Conservation (phyloP, 345 rosid genomes). For the Nephelium lappaceum region DNA sequence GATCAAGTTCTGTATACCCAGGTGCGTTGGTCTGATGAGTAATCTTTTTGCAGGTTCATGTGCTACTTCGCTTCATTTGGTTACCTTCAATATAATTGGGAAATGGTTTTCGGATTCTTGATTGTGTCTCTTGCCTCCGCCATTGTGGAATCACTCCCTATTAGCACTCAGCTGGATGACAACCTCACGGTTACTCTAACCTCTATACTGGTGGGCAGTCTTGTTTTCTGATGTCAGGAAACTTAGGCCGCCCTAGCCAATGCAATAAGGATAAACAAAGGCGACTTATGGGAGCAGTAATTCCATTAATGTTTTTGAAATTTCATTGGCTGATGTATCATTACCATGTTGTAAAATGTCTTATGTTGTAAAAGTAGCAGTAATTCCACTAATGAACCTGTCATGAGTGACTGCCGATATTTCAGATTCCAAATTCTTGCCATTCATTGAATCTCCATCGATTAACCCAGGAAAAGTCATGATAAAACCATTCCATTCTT, state of each 20-base stretch:
- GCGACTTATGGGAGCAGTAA: background rate
- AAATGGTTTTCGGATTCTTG: conserved; percentile 61
- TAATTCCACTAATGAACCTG: background rate
- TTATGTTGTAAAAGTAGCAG: background rate
- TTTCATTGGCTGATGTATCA: background rate
- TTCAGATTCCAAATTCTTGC: background rate
- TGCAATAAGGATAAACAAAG: background rate
- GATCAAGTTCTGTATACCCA: background rate
- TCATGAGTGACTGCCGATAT: no score
- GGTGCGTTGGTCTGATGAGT: conserved; percentile 13
- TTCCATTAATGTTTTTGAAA: background rate
- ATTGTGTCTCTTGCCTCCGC: conserved; percentile 71
- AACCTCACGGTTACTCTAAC: conserved; percentile 82
- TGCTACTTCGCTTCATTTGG: conserved; percentile 71
- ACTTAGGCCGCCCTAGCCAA: background rate
- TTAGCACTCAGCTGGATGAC: conserved; percentile 81
- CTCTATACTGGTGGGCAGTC: conserved; percentile 59
- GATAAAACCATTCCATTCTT: background rate
- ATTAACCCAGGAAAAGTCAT: background rate
- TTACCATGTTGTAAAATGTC: background rate
- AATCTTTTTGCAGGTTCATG: conserved; percentile 56
- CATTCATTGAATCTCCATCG: background rate
- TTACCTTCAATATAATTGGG: conserved; percentile 49
- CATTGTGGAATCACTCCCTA: conserved; percentile 82
- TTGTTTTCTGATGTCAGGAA: conserved; percentile 41